Conservation (phyloP, 768 basidiomycete genomes). For the Suillus clintonianus region DNA sequence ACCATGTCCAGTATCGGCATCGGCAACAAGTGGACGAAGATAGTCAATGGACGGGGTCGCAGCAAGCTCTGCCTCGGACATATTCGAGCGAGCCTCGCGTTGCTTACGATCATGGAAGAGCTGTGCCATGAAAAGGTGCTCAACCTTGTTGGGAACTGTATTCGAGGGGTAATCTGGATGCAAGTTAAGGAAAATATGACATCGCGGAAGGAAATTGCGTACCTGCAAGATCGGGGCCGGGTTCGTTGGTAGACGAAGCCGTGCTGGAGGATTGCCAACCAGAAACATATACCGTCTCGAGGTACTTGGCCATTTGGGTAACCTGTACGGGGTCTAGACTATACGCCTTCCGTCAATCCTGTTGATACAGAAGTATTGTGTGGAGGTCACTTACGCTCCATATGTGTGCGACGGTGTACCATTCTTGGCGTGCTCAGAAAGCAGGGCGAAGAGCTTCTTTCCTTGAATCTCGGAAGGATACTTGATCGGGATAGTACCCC, state of each 20-base stretch:
- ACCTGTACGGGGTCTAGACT: slow-evolving; percentile 98
- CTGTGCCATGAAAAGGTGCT: slow-evolving; percentile 97
- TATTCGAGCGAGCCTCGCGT: slow-evolving; percentile 69
- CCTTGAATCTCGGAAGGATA: slow-evolving; percentile 86
- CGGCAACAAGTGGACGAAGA: slow-evolving; percentile 91
- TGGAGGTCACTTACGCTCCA: slow-evolving; percentile 81
- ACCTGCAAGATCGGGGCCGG: slow-evolving; percentile 98
- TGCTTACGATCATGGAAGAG: slow-evolving; percentile 99
- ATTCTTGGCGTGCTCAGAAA: slow-evolving; percentile 74
- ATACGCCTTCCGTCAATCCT: slow-evolving; percentile 7
- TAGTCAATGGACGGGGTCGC: slow-evolving; percentile 80
- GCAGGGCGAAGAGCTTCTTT: slow-evolving; percentile 81
- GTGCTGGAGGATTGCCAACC: slow-evolving; percentile 96
- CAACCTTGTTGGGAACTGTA: slow-evolving; percentile 98
- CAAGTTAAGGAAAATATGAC: background rate
- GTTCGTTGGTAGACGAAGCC: slow-evolving; percentile 91
- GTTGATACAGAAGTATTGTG: background rate
- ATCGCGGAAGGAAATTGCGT: background rate
- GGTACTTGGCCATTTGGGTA: slow-evolving; percentile 98
- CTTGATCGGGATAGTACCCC: slow-evolving; percentile 81
- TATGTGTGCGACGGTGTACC: slow-evolving; percentile 93
- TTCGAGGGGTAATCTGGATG: slow-evolving; percentile 91
- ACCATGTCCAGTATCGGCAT: slow-evolving; percentile 98
- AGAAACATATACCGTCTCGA: slow-evolving; percentile 98
- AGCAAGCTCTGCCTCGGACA: slow-evolving; percentile 72